Evolutionary conservation across 2,329 filamentous ascomycete genomes (phyloP).

Genomic region (Colletotrichum lindemuthianum): DNA sequence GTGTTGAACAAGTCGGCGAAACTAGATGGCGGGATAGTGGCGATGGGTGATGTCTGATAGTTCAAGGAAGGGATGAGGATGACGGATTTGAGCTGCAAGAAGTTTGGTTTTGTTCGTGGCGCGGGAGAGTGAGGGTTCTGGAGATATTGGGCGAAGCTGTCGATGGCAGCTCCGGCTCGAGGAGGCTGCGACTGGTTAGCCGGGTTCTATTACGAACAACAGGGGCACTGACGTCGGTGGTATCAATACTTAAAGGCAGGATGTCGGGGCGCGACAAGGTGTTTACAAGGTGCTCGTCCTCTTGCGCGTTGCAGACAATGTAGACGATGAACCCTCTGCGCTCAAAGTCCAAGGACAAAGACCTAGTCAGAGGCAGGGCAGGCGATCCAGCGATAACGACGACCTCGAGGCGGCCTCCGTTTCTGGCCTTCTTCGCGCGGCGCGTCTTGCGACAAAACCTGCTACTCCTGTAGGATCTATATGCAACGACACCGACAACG

Average conservation of each 20-base stretch:
- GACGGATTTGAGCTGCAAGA: conserved; percentile 79
- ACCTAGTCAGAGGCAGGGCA: conserved; percentile 83
- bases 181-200: conserved; percentile 63
- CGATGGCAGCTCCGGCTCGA: conserved; percentile 74
- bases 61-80: conserved; percentile 84
- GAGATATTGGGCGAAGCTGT: conserved; percentile 76
- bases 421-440: conserved; percentile 80
- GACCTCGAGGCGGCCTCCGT: conserved; percentile 89
- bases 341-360: conserved; percentile 87
- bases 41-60: conserved; percentile 85
- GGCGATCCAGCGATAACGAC: conserved; percentile 89
- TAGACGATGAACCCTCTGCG: conserved; percentile 93
- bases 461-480: conserved; percentile 59
- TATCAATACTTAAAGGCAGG: conserved; percentile 82
- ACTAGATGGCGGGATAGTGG: conserved; percentile 82
- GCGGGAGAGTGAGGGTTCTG: conserved; percentile 80
- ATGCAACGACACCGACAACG: conserved; percentile 73
- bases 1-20: conserved; percentile 94
- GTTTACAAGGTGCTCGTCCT: conserved; percentile 84
- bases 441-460: conserved; percentile 73
- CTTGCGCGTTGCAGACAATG: conserved; percentile 83
- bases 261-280: conserved; percentile 84
- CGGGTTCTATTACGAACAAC: background rate
- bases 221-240: conserved; percentile 73
- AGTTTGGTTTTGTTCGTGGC: conserved; percentile 78